Evolutionary conservation across 768 basidiomycete genomes (phyloP), one percentile per base, ranked within the genome.

Genomic region (Tephrocybe rancida): DNA sequence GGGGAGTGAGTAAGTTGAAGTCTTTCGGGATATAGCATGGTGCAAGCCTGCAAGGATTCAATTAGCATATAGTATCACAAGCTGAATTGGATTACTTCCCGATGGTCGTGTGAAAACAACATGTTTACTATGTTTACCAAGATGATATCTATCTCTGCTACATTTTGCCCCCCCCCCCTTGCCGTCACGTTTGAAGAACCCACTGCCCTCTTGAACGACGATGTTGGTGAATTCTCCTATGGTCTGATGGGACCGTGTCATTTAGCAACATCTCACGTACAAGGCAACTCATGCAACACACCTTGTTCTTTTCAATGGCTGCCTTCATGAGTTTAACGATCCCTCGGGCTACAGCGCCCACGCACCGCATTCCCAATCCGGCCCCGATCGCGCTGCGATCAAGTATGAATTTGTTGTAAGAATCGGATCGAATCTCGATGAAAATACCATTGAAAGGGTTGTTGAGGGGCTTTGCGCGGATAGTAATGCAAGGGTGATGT

Each of bases 401-500:
- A 21, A 48, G 18, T 26, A 51, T 30, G 16, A 38, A 19, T 16
- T 42, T 49, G 25, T 43, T 45, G 37, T 49, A 53, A 10, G 50
- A 34, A 22, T 35, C 24, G 14, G 44, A 27, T 3, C 19, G 16
- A 21, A 50, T 29, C 13, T 59, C 50, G 13, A 59, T 47, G 3
- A 39, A 18, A 5, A 59, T 22, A 8, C 58, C 54, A 3, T 47
- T 22, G 43, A 59, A 59, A 19, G 50, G 50, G 16, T 59, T 59
- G 38, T 46, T 46, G 3, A 50, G 39, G 54, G 37, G 22, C 22
- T 22, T 11, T 50, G 35, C 3, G 9, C 1, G 1, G 19, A 44
- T 32, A 11, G 14, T 35, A 50, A 10, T 2, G 46, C 5, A 41
- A 49, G 54, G 19, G 48, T 56, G 27, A 35, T 47, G 34, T 59